A percentile compares a stretch with the other conserved stretches of the same genome.
phyloP scores from a whole-genome alignment of 176 grass and related monocot genomes.

The Alloteropsis semialata region DNA sequence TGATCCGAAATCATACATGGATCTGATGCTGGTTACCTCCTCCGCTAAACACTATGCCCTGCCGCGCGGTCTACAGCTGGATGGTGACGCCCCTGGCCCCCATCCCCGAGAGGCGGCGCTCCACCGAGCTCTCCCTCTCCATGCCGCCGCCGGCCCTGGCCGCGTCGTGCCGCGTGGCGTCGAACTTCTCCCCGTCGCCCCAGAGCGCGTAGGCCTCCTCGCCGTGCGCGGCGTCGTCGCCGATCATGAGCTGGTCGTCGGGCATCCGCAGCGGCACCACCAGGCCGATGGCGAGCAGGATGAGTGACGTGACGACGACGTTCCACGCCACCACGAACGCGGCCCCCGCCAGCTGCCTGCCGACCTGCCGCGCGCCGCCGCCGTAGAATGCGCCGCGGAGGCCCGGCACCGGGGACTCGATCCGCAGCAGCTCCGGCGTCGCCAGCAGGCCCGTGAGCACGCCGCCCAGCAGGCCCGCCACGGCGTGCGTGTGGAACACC shows the following conservation, averaged over 20 bases:
- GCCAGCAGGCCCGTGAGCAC: slow-evolving; percentile 65
- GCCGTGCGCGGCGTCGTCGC: slow-evolving; percentile 78
- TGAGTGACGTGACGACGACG: slow-evolving; percentile 48
- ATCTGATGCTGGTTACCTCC: no score
- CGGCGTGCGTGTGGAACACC: slow-evolving; percentile 77
- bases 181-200: slow-evolving; percentile 88
- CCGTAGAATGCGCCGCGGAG: slow-evolving; percentile 67
- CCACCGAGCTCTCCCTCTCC: slow-evolving; percentile 33
- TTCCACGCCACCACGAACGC: slow-evolving; percentile 72
- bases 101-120: slow-evolving; percentile 36
- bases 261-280: slow-evolving; percentile 71
- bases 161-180: slow-evolving; percentile 57
- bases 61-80: slow-evolving; percentile 39
- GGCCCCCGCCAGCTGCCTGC: slow-evolving; percentile 69
- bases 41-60: background rate
- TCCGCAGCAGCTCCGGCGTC: slow-evolving; percentile 41
- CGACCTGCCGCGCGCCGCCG: slow-evolving; percentile 51
- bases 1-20: no score
- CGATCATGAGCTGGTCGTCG: slow-evolving; percentile 80
- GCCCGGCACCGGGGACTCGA: slow-evolving; percentile 42
- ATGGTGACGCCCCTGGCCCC: slow-evolving; percentile 77
- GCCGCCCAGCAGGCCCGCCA: slow-evolving; percentile 71
- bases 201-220: slow-evolving; percentile 88
- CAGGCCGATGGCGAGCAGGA: slow-evolving; percentile 55
- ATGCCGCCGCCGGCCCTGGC: slow-evolving; percentile 26